Evolutionary conservation across 805 yeast genomes (phyloP).

Genomic region (Yarrowia sp.): DNA sequence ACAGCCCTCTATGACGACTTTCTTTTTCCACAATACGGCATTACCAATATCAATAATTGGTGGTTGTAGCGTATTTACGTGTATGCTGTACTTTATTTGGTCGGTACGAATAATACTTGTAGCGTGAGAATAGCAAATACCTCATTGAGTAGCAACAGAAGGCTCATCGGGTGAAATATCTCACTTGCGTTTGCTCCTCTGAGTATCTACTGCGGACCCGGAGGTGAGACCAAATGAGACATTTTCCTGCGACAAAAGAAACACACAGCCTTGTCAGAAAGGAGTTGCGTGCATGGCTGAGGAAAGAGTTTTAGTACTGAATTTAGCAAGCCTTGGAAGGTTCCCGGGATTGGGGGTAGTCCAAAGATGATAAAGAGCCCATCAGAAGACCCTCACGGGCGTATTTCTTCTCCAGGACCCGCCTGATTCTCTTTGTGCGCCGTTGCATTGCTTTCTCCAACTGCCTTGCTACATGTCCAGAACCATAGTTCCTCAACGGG

Average conservation of each 20-base stretch:
- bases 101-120: too few relatives aligned
- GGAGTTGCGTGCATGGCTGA: neutral
- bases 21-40: neutral
- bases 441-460: neutral
- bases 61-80: neutral
- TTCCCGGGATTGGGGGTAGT: too few relatives aligned
- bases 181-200: too few relatives aligned
- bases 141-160: neutral
- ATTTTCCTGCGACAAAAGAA: neutral
- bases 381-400: too few relatives aligned
- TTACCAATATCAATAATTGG: neutral
- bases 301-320: neutral
- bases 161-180: too few relatives aligned
- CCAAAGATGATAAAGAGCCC: too few relatives aligned
- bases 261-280: neutral
- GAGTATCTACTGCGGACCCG: neutral
- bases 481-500: too few relatives aligned
- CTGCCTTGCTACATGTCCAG: neutral
- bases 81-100: too few relatives aligned
- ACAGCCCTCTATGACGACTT: neutral
- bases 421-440: neutral
- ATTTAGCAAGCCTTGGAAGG: constrained; percentile 8
- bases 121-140: neutral
- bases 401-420: too few relatives aligned
- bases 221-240: constrained; percentile 8